Conservation (phyloP, 345 rosid genomes). For the Jatropha curcas region DNA sequence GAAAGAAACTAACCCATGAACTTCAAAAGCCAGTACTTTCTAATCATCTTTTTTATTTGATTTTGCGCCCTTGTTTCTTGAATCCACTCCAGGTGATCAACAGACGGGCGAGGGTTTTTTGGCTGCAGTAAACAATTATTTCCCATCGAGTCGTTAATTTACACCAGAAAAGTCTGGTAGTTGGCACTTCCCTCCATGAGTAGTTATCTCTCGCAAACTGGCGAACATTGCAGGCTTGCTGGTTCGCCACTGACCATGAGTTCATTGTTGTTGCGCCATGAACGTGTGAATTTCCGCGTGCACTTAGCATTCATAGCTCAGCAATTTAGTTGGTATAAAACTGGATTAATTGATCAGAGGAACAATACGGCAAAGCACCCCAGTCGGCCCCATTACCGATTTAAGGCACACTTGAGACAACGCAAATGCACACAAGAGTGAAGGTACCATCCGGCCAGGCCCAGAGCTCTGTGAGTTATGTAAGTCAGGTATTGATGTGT, state of each 20-base stretch:
- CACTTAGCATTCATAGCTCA: constrained; percentile 25
- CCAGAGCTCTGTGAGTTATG: constrained; percentile 50
- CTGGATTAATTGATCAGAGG: constrained; percentile 50
- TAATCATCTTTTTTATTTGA: not conserved
- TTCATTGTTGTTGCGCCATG: constrained; percentile 16
- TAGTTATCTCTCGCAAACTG: constrained; percentile 84
- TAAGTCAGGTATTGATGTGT: too few relatives aligned
- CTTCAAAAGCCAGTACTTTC: too few relatives aligned
- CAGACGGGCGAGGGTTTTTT: constrained; percentile 49
- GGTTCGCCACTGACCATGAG: constrained; percentile 44
- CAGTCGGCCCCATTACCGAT: constrained; percentile 48
- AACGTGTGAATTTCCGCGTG: constrained; percentile 18
- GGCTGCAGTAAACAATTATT: constrained; percentile 51
- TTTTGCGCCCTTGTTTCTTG: not conserved
- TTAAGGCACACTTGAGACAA: constrained; percentile 59
- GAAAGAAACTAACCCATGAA: not conserved
- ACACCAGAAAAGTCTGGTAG: constrained; percentile 89
- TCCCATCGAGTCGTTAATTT: constrained; percentile 78
- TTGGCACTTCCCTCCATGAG: constrained; percentile 92
- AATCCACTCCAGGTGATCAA: constrained; percentile 72
- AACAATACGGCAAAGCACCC: constrained; percentile 59
- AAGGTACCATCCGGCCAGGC: constrained; percentile 42
- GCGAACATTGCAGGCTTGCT: constrained; percentile 26
- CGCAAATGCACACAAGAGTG: constrained; percentile 51
- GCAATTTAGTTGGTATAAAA: constrained; percentile 57